Percentiles rank a stretch among this genome's conserved stretches.
Evolutionary conservation across 208 protist species (phyloP).

Genomic region (Phytomonas sp.): DNA sequence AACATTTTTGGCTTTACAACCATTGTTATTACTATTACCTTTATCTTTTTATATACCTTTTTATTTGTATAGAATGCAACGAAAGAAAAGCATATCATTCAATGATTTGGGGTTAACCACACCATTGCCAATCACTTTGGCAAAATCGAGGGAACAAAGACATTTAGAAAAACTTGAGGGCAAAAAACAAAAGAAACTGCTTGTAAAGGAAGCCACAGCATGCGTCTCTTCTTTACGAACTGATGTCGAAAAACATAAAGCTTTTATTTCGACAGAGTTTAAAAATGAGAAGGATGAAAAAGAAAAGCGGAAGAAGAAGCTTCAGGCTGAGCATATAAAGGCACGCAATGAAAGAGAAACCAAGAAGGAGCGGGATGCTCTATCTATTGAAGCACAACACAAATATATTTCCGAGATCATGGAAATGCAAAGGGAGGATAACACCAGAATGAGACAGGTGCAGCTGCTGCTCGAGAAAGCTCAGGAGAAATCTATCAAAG

Average conservation of each 20-base stretch:
- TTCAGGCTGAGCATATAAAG: conserved; percentile 44
- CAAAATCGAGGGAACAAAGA: conserved; percentile 45
- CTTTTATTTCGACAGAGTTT: conserved; percentile 32
- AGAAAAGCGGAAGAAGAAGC: conserved; percentile 41
- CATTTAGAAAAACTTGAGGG: conserved; percentile 40
- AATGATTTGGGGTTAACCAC: conserved; percentile 71
- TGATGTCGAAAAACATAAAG: conserved; percentile 62
- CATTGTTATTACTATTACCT: neutral
- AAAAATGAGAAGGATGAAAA: conserved; percentile 47
- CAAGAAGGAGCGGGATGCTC: conserved; percentile 19
- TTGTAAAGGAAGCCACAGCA: conserved; percentile 44
- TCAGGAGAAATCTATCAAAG: conserved; percentile 28
- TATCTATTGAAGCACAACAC: conserved; percentile 25
- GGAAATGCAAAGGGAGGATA: conserved; percentile 21
- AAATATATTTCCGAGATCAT: conserved; percentile 38
- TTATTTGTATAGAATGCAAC: conserved; percentile 24
- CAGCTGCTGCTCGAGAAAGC: conserved; percentile 23
- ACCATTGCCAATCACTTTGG: conserved; percentile 50
- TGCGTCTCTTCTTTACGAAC: conserved; percentile 34
- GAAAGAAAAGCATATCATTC: conserved; percentile 60
- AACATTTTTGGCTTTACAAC: neutral
- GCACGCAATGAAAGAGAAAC: conserved; percentile 48
- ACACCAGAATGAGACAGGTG: conserved; percentile 15
- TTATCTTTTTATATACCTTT: conserved; percentile 10
- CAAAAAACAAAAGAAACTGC: conserved; percentile 70